A percentile compares a stretch with the other conserved stretches of the same genome.
These are phyloP conservation scores for Huntiella bhutanensis DNA, from an alignment of 2,329 filamentous ascomycete genomes.

Conservation along the genomic window DNA sequence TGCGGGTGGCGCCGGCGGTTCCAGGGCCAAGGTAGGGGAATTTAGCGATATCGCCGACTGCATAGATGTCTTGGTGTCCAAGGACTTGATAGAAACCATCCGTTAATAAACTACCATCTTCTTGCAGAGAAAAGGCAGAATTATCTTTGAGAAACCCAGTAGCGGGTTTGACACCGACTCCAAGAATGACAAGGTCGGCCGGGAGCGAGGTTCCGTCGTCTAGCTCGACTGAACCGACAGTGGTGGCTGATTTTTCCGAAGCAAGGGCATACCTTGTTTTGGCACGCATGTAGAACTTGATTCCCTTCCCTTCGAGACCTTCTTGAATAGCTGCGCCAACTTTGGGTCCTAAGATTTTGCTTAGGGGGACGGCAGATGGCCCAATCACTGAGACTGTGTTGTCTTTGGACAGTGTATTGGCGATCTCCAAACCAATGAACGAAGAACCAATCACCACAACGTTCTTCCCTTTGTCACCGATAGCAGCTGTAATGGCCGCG, in stretches of 20 bases:
- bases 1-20: slow-evolving; percentile 52
- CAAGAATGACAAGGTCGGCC: slow-evolving; percentile 79
- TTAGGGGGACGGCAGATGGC: slow-evolving; percentile 70
- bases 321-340: slow-evolving; percentile 68
- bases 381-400: slow-evolving; percentile 77
- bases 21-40: slow-evolving; percentile 89
- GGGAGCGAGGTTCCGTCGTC: slow-evolving; percentile 72
- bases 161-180: slow-evolving; percentile 71
- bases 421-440: slow-evolving; percentile 98
- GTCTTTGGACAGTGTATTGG: slow-evolving; percentile 58
- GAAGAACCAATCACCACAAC: slow-evolving; percentile 81
- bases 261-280: slow-evolving; percentile 54
- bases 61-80: slow-evolving; percentile 68
- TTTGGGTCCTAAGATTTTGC: slow-evolving; percentile 65
- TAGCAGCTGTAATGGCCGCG: slow-evolving; percentile 57
- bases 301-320: slow-evolving; percentile 63
- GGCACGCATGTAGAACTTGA: slow-evolving; percentile 76
- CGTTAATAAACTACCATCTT: slow-evolving; percentile 71
- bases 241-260: slow-evolving; percentile 43
- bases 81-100: slow-evolving; percentile 62
- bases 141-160: slow-evolving; percentile 69
- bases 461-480: slow-evolving; percentile 74
- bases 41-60: slow-evolving; percentile 85
- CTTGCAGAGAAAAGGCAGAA: slow-evolving; percentile 46
- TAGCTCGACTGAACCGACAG: slow-evolving; percentile 62